Base-by-base conservation (phyloP, 1,139 yeast genomes). In the Suhomyces wounanorum region DNA sequence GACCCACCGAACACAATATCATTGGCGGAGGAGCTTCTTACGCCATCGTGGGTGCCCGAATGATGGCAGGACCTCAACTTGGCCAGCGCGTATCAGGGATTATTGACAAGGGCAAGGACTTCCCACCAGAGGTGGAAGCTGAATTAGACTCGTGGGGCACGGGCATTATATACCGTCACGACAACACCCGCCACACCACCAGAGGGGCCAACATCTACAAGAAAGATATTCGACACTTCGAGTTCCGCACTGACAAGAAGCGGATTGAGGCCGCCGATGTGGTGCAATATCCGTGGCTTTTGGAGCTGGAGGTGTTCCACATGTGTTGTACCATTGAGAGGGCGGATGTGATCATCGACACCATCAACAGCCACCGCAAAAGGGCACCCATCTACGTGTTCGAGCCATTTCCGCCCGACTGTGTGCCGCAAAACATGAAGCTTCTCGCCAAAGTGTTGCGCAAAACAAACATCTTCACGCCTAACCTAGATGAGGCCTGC, bases 1-100 rank as follows among this genome's bases (percentile, higher is more conserved):
- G 77, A 7, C 65, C 68, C 1, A 61, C 81, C 0, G 80, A 81
- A 26, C 64, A 67, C 47, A 72, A 89, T 61, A 75, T 91, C 8
- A 75, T 89, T 41, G 98, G 97, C 0, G 98, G 98, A 0, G 98
- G 92, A 1, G 97, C 96, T 0, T 81, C 94, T 0, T 92, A 82
- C 64, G 91, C 92, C 1, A 82, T 85, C 1, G 73, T 87, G n/a
- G 97, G 97, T 0, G 85, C 89, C 0, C 70, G 95, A 21, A 73
- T 85, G 46, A 73, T 83, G 1, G 65, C 80, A 8, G 78, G 81
- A 0, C 52, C 62, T 0, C 52, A 52, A 1, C 56, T 62, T 33
- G 73, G 82, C 1, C 52, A 58, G 1, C 62, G 63, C 23, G 74
- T 87, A 3, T 78, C 85, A 1, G 89, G 95, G 68, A 81, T 92